Percentiles rank a stretch among this genome's conserved stretches.
Evolutionary conservation across 179 eudicot genomes (phyloP).

Genomic region (Pouteria campechiana): DNA sequence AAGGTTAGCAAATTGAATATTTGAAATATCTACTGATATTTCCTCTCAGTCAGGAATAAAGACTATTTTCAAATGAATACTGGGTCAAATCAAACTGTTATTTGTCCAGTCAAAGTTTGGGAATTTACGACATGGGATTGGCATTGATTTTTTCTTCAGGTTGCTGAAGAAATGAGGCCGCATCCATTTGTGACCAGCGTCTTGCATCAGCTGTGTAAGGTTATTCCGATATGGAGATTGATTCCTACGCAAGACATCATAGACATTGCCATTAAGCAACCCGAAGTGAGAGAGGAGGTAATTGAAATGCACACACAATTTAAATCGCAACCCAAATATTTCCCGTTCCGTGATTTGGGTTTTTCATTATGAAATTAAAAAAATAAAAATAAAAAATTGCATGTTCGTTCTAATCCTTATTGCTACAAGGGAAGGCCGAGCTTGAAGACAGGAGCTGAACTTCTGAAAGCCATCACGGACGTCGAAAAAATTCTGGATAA

Average conservation of each 20-base stretch:
- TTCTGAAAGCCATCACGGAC: conserved; percentile 32
- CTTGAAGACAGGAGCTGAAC: conserved; percentile 49
- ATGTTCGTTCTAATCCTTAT: conserved; percentile 62
- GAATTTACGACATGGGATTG: background rate
- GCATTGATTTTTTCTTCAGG: conserved; percentile 17
- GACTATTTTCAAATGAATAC: too few species aligned
- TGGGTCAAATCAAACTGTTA: too few species aligned
- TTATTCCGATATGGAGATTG: conserved; percentile 74
- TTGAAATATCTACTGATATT: too few species aligned
- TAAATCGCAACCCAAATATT: background rate
- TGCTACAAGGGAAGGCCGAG: conserved; percentile 84
- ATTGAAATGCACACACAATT: background rate
- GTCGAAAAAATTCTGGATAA: conserved; percentile 58
- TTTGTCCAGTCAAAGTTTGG: background rate
- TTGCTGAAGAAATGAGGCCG: conserved; percentile 67
- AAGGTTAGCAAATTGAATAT: too few species aligned
- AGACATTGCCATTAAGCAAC: conserved; percentile 65
- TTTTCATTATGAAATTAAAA: background rate
- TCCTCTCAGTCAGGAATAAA: too few species aligned
- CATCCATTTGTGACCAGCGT: conserved; percentile 28
- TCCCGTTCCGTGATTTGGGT: background rate
- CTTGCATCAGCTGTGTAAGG: conserved; percentile 22
- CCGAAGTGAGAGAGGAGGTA: conserved; percentile 57
- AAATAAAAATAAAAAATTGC: too few species aligned
- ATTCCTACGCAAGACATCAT: conserved; percentile 65